phyloP scores from a whole-genome alignment of 345 rosid genomes.

The Orychophragmus violaceus region DNA sequence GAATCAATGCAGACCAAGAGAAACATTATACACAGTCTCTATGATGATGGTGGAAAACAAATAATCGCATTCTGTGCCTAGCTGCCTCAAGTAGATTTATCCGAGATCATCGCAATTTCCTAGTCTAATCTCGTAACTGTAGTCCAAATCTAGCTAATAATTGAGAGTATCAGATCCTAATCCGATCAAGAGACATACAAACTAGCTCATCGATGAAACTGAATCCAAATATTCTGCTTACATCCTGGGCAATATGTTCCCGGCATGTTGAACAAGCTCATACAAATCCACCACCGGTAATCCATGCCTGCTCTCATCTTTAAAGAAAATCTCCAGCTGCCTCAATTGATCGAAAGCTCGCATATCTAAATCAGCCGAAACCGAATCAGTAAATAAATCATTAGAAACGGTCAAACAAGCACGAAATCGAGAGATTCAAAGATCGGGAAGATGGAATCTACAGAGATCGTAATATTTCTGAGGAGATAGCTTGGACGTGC shows the following conservation, averaged over 20 bases:
- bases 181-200: not conserved
- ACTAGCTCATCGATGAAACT: not conserved
- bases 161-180: constrained; percentile 9
- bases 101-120: not conserved
- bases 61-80: not conserved
- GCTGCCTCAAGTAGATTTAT: not conserved
- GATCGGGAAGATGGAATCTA: constrained; percentile 23
- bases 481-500: constrained; percentile 89
- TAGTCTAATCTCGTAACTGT: not conserved
- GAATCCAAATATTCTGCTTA: constrained; percentile 31
- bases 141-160: not conserved
- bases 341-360: constrained; percentile 83
- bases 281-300: constrained; percentile 71
- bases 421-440: constrained; percentile 16
- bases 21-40: not conserved
- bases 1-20: constrained; percentile 3
- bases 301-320: constrained; percentile 75
- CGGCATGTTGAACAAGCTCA: constrained; percentile 95
- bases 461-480: constrained; percentile 89
- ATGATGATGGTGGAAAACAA: not conserved
- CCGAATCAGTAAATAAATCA: constrained; percentile 1
- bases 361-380: constrained; percentile 49
- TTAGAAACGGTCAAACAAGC: constrained; percentile 3
- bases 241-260: constrained; percentile 85
- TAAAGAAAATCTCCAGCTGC: constrained; percentile 79